A percentile compares a stretch with the other conserved stretches of the same genome.
These are phyloP conservation scores for Blastosporella zonata DNA, from an alignment of 1,284 basidiomycete genomes.

Conservation along the genomic window DNA sequence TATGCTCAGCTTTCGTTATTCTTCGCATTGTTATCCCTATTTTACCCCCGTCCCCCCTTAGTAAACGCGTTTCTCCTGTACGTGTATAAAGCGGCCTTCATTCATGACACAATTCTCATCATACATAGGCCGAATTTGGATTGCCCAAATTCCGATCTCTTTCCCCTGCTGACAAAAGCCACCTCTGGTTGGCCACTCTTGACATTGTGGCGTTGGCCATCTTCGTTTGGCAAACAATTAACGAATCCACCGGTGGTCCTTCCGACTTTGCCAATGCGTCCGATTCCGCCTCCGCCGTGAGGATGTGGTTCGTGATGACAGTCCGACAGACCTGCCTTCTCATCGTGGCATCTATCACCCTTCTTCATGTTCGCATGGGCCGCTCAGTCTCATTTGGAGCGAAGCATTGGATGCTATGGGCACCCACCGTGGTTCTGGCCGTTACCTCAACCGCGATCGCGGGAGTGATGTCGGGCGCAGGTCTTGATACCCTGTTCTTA, in stretches of 20 bases:
- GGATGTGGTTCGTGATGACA: slow-evolving; percentile 63
- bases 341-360: slow-evolving; percentile 53
- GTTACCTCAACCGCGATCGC: slow-evolving; percentile 55
- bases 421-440: slow-evolving; percentile 52
- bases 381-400: slow-evolving; percentile 62
- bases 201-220: slow-evolving; percentile 57
- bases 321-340: slow-evolving; percentile 64
- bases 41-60: slow-evolving; percentile 65
- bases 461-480: slow-evolving; percentile 53
- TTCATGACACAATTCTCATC: slow-evolving; percentile 4
- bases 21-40: slow-evolving; percentile 69
- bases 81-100: slow-evolving; percentile 23
- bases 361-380: slow-evolving; percentile 66
- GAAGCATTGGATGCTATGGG: slow-evolving; percentile 69
- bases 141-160: slow-evolving; percentile 63
- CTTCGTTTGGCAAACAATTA: slow-evolving; percentile 63
- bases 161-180: slow-evolving; percentile 63
- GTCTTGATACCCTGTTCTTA: slow-evolving; percentile 52
- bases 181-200: slow-evolving; percentile 65
- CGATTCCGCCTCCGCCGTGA: slow-evolving; percentile 48
- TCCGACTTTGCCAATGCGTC: slow-evolving; percentile 39
- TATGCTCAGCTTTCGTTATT: slow-evolving; percentile 68
- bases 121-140: slow-evolving; percentile 63
- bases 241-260: slow-evolving; percentile 46
- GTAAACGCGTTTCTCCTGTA: slow-evolving; percentile 66